Conservation (phyloP, 2,329 filamentous ascomycete genomes). For the Aspergillus sp. region DNA sequence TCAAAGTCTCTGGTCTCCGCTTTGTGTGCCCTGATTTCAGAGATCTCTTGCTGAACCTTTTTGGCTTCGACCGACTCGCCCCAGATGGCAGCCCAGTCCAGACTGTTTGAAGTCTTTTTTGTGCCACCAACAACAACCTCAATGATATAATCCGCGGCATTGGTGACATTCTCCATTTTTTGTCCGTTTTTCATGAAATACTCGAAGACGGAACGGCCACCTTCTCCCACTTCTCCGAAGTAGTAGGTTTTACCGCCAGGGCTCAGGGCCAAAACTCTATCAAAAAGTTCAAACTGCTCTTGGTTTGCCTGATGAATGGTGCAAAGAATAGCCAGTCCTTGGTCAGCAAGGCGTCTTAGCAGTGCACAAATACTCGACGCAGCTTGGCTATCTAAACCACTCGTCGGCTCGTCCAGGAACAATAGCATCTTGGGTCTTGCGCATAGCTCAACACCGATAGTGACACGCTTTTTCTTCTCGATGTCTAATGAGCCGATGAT, state of each 20-base stretch:
- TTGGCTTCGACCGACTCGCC: conserved; percentile 58
- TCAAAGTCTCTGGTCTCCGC: conserved; percentile 38
- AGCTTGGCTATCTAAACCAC: conserved; percentile 63
- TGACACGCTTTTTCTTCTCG: conserved; percentile 66
- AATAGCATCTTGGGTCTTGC: conserved; percentile 64
- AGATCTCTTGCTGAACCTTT: conserved; percentile 61
- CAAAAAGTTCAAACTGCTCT: conserved; percentile 63
- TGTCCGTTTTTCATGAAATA: conserved; percentile 64
- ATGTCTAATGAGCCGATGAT: conserved; percentile 62
- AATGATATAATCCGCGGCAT: conserved; percentile 61
- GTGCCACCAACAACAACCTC: conserved; percentile 58
- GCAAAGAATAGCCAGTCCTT: conserved; percentile 66
- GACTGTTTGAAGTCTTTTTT: conserved; percentile 48
- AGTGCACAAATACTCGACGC: conserved; percentile 65
- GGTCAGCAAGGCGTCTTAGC: conserved; percentile 60
- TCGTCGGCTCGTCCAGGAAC: conserved; percentile 69
- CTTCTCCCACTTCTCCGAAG: conserved; percentile 65
- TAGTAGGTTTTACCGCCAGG: conserved; percentile 67
- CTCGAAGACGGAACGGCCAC: conserved; percentile 60
- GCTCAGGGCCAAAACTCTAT: conserved; percentile 67
- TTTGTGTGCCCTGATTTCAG: conserved; percentile 51
- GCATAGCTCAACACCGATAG: conserved; percentile 68
- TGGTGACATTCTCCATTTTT: conserved; percentile 59
- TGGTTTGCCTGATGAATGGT: conserved; percentile 69
- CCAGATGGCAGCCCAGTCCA: conserved; percentile 72